Evolutionary conservation across 768 basidiomycete species (phyloP).

Genomic region (Leccinum truebloodii): DNA sequence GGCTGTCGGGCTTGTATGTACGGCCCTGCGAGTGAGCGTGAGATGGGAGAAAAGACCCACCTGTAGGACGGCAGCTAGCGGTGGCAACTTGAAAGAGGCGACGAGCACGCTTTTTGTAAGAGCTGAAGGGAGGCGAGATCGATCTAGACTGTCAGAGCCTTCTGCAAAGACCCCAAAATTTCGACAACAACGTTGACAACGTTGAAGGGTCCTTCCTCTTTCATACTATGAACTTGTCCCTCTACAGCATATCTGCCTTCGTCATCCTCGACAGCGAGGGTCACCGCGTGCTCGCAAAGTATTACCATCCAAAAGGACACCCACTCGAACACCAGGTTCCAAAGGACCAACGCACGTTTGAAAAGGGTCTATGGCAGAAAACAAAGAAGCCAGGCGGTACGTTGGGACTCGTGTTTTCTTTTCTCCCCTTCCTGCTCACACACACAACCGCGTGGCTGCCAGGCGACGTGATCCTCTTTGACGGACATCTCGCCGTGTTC

Average conservation of each 20-base stretch:
- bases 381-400: constrained; percentile 91
- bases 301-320: constrained; percentile 73
- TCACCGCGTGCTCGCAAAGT: constrained; percentile 92
- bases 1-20: constrained; percentile 36
- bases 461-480: constrained; percentile 96
- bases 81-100: not conserved
- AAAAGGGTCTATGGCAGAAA: constrained; percentile 94
- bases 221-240: constrained; percentile 68
- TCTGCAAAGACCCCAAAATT: not conserved
- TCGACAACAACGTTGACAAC: not conserved
- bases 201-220: not conserved
- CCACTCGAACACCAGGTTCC: constrained; percentile 45
- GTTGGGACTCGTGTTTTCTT: constrained; percentile 20
- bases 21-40: constrained; percentile 10
- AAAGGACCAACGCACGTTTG: constrained; percentile 94
- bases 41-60: constrained; percentile 40
- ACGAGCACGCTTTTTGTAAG: constrained; percentile 37
- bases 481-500: constrained; percentile 88
- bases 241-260: constrained; percentile 87
- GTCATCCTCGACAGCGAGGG: constrained; percentile 95
- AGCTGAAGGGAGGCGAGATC: constrained; percentile 2
- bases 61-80: constrained; percentile 17
- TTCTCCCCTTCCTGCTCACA: not conserved
- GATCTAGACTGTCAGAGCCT: constrained; percentile 13
- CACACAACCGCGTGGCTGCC: not conserved